Base-by-base conservation (phyloP, 2,329 filamentous ascomycete genomes). In the Rutstroemia sp. region DNA sequence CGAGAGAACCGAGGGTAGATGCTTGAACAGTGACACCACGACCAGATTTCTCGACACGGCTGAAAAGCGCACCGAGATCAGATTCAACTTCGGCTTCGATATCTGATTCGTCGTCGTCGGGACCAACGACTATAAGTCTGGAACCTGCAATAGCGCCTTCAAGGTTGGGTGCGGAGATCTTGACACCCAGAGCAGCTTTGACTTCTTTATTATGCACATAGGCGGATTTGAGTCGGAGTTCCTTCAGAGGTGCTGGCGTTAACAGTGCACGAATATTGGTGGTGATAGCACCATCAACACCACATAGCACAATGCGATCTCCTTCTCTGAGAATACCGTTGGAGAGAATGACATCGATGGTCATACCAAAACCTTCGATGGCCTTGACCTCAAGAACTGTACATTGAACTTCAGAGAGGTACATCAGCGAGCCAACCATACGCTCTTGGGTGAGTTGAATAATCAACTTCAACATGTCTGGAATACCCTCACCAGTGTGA, bases 141-240 rank as follows among this genome's bases (percentile, higher is more conserved):
- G 95, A 99, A 71, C 94, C 94, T 60, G 94, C 94, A 72, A 99
- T 97, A 64, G 95, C 94, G 60, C 90, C 87, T 72, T 99, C 94
- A 21, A 99, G 87, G 61, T 92, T 91, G 65, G 96, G 95, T 46
- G 92, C 94, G 61, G 91, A 91, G 70, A 99, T 97, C 82, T 99
- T 99, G 73, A 99, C 90, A 87, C 94, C 94, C 69, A 99, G 82
- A 8, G 94, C 91, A 19, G 95, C 94, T 79, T 96, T 99, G 76
- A 96, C 92, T 73, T 96, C 91, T 78, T 99, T 97, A 78, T 99
- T 96, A 78, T 99, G 95, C 30, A 99, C 92, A 68, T 99, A 99
- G 61, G 86, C 82, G 3, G 92, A 96, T 76, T 97, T 97, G 67
- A 99, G 83, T 71, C 95, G 91, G 62, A 99, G 75, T 72, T 99